Percentiles rank a stretch among this genome's conserved stretches.
phyloP scores from a whole-genome alignment of 1,284 basidiomycete genomes.

The Anthracocystis panici-leucophaei region DNA sequence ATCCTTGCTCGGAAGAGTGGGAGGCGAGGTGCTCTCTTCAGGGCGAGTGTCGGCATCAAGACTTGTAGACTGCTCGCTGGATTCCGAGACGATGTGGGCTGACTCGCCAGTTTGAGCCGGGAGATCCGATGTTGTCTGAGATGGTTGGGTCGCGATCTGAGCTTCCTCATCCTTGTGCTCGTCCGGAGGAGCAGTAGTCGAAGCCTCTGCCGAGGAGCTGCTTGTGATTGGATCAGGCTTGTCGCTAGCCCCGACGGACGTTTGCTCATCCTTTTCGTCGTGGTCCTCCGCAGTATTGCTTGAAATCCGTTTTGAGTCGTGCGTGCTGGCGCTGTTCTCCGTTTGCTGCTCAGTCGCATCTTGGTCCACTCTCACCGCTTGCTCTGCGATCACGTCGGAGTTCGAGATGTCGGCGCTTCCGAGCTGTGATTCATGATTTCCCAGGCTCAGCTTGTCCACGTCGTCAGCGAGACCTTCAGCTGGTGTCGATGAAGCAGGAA shows the following conservation, averaged over 20 bases:
- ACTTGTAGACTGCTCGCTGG: background rate
- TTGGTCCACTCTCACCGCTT: background rate
- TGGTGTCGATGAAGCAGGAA: background rate
- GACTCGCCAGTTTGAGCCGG: background rate
- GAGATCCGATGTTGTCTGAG: background rate
- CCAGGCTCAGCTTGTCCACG: slow-evolving; percentile 17
- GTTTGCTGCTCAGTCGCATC: background rate
- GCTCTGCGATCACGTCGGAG: background rate
- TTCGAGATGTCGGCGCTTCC: background rate
- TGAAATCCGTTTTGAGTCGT: background rate
- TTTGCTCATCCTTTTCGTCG: background rate
- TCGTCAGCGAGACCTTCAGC: slow-evolving; percentile 5
- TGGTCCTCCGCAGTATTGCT: background rate
- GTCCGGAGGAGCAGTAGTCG: background rate
- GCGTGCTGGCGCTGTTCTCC: background rate
- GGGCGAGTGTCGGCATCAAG: background rate
- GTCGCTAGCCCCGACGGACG: background rate
- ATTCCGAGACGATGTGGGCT: background rate
- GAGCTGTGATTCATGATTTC: background rate
- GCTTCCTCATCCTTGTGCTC: background rate
- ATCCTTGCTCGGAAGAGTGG: slow-evolving; percentile 24
- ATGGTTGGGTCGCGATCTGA: background rate
- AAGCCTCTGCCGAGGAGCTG: slow-evolving; percentile 10
- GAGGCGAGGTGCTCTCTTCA: slow-evolving; percentile 13
- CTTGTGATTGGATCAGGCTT: background rate